These are phyloP conservation scores for Dentipellis sp. DNA, from an alignment of 768 basidiomycete species.

Conservation along the genomic window DNA sequence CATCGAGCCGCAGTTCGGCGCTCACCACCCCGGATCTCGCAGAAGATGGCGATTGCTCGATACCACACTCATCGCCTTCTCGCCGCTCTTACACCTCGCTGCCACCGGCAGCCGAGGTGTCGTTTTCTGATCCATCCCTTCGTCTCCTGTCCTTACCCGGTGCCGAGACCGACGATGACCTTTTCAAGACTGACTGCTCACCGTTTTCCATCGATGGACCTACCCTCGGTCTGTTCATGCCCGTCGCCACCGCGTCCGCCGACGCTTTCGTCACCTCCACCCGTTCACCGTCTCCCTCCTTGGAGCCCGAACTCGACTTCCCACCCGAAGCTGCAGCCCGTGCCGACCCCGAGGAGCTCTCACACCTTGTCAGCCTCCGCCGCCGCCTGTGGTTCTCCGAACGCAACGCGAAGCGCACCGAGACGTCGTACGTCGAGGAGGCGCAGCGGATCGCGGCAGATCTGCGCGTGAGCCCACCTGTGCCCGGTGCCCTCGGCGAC, in stretches of 20 bases:
- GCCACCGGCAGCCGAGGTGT: not conserved
- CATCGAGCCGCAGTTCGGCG: conserved; percentile 9
- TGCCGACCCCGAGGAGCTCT: conserved; percentile 8
- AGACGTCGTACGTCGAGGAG: conserved; percentile 6
- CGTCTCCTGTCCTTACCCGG: conserved; percentile 31
- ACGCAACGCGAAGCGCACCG: conserved; percentile 13
- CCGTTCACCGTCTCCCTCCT: conserved; percentile 2
- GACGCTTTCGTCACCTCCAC: conserved; percentile 3
- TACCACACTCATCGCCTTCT: not conserved
- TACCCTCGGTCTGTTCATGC: conserved; percentile 11
- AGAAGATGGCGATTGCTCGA: conserved; percentile 5
- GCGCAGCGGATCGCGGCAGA: conserved; percentile 9
- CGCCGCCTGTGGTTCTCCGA: conserved; percentile 11
- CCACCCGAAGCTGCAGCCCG: conserved; percentile 1
- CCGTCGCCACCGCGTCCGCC: conserved; percentile 12
- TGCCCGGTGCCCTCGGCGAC: conserved; percentile 2
- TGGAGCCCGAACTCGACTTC: conserved; percentile 12
- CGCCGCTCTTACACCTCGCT: not conserved
- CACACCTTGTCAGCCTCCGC: conserved; percentile 9
- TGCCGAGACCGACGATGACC: conserved; percentile 31
- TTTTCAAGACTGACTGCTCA: conserved; percentile 7
- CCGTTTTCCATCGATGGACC: not conserved
- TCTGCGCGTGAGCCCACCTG: conserved; percentile 11
- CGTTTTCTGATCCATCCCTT: conserved; percentile 2
- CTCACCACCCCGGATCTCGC: conserved; percentile 8